These are phyloP conservation scores for Geotrichum carabidarum DNA, from an alignment of 1,139 yeast genomes.

Conservation along the genomic window DNA sequence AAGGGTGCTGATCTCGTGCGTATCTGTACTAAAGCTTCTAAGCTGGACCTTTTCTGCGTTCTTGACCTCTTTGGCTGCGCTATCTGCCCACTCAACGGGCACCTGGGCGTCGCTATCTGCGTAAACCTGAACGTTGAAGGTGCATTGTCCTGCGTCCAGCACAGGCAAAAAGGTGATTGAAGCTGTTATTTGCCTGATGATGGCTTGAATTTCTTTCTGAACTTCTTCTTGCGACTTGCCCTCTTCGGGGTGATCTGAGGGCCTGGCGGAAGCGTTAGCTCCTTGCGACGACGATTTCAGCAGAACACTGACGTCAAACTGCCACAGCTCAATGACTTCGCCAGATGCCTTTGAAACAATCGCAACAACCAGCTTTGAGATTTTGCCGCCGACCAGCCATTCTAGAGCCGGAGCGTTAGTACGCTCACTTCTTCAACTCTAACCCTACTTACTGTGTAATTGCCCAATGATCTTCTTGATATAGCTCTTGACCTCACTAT, in stretches of 20 bases:
- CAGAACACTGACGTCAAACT: conserved; percentile 59
- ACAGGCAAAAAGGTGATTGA: conserved; percentile 82
- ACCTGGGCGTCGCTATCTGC: conserved; percentile 69
- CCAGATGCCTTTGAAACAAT: conserved; percentile 63
- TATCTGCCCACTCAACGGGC: conserved; percentile 84
- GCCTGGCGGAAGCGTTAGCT: conserved; percentile 11
- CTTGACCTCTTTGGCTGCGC: conserved; percentile 55
- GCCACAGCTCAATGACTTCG: conserved; percentile 81
- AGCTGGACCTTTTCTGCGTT: conserved; percentile 67
- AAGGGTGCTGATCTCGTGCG: conserved; percentile 68
- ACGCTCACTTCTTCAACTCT: not conserved
- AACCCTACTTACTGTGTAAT: conserved; percentile 46
- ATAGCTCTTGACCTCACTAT: conserved; percentile 71
- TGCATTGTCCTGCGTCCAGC: conserved; percentile 54
- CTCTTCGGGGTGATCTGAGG: conserved; percentile 18
- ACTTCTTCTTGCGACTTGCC: conserved; percentile 48
- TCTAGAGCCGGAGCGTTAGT: conserved; percentile 25
- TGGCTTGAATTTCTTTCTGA: conserved; percentile 74
- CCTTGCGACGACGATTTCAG: conserved; percentile 17
- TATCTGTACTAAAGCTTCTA: conserved; percentile 61
- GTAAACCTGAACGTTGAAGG: conserved; percentile 82
- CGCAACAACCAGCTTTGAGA: conserved; percentile 65
- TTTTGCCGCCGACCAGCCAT: conserved; percentile 73
- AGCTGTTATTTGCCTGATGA: conserved; percentile 84
- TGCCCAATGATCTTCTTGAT: conserved; percentile 67